Evolutionary conservation across 108 stramenopile species (phyloP).

Genomic region (Skeletonema menzelii): DNA sequence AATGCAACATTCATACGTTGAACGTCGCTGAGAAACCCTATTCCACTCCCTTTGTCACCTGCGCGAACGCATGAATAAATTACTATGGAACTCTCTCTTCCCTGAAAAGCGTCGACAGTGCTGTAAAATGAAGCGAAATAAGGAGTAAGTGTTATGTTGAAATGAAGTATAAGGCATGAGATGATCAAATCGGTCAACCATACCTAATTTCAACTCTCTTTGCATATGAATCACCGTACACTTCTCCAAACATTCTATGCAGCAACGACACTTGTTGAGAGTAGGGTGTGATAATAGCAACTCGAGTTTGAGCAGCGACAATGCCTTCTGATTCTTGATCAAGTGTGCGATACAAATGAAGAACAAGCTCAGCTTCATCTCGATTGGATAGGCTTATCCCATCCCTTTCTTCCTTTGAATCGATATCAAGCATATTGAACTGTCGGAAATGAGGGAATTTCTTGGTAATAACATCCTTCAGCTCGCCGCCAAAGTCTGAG

Average conservation of each 20-base stretch:
- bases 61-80: slow-evolving; percentile 69
- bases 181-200: not conserved
- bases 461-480: slow-evolving; percentile 23
- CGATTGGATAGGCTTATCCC: slow-evolving; percentile 45
- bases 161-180: not conserved
- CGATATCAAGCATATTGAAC: slow-evolving; percentile 58
- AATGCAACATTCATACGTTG: slow-evolving; percentile 92
- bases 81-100: slow-evolving; percentile 70
- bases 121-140: slow-evolving; percentile 10
- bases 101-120: slow-evolving; percentile 88
- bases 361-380: slow-evolving; percentile 33
- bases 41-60: slow-evolving; percentile 43
- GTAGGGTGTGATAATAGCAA: slow-evolving; percentile 83
- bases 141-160: not conserved
- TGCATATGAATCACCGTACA: slow-evolving; percentile 35
- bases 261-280: slow-evolving; percentile 59
- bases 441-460: slow-evolving; percentile 49
- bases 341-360: slow-evolving; percentile 40
- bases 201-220: slow-evolving; percentile 40
- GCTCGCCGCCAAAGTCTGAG: slow-evolving; percentile 34
- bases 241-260: slow-evolving; percentile 23
- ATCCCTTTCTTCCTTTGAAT: slow-evolving; percentile 45
- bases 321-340: slow-evolving; percentile 40
- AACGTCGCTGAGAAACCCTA: slow-evolving; percentile 86
- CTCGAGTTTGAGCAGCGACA: slow-evolving; percentile 27